These are phyloP conservation scores for Iberis amara DNA, from an alignment of 441 rosid genomes.

Conservation along the genomic window DNA sequence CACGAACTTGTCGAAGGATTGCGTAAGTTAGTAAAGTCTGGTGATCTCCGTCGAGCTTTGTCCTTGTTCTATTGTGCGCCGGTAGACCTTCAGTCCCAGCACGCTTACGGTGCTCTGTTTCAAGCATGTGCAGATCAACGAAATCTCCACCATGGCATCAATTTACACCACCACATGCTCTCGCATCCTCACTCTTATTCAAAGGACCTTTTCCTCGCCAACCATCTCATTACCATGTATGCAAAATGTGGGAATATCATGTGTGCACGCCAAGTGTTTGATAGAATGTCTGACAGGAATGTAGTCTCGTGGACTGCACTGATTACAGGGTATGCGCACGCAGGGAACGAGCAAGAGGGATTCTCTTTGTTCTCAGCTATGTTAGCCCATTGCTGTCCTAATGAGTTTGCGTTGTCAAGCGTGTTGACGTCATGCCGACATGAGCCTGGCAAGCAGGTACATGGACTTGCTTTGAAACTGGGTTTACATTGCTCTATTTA, in stretches of 20 bases:
- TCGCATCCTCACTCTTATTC: constrained; percentile 20
- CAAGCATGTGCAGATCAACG: constrained; percentile 57
- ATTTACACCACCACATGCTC: constrained; percentile 53
- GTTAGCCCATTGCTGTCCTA: constrained; percentile 52
- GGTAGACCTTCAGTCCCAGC: constrained; percentile 34
- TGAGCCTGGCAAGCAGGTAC: constrained; percentile 53
- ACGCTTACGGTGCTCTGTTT: constrained; percentile 51
- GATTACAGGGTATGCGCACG: constrained; percentile 58
- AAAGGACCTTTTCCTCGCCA: constrained; percentile 37
- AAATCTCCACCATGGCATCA: constrained; percentile 41
- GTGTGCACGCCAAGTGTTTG: constrained; percentile 47
- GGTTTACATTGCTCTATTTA: constrained; percentile 40
- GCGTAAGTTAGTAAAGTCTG: constrained; percentile 25
- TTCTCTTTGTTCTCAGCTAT: constrained; percentile 44
- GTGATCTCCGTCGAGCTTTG: constrained; percentile 42
- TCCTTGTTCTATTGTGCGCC: constrained; percentile 37
- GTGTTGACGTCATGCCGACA: constrained; percentile 53
- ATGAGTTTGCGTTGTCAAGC: constrained; percentile 61
- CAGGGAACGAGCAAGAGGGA: constrained; percentile 40
- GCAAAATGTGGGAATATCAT: constrained; percentile 45
- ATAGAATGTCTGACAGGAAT: constrained; percentile 54
- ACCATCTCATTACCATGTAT: constrained; percentile 56
- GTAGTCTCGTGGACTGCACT: constrained; percentile 69
- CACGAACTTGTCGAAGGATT: constrained; percentile 19
- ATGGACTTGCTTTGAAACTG: constrained; percentile 56